These are phyloP conservation scores for Physaria fendleri DNA, from an alignment of 345 rosid genomes.

Conservation along the genomic window DNA sequence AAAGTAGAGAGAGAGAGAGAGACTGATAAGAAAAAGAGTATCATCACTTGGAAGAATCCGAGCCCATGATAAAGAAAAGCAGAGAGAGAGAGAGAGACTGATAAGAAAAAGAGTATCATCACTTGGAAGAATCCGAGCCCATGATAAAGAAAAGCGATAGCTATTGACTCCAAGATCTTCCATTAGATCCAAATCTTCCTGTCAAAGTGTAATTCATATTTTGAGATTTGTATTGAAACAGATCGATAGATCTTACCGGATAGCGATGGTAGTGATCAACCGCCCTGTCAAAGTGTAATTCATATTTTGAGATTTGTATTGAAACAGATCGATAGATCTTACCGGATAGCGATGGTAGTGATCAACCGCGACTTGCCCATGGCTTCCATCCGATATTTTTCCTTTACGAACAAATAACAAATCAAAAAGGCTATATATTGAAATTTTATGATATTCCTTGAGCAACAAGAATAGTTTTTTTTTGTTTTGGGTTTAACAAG, in stretches of 20 bases:
- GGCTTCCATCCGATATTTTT: constrained; percentile 51
- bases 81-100: too few species aligned
- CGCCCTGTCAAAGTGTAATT: too few species aligned
- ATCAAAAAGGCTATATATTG: neutral
- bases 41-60: constrained; percentile 66
- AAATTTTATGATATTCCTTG: neutral
- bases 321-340: neutral
- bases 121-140: constrained; percentile 81
- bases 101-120: neutral
- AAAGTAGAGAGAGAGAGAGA: neutral
- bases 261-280: constrained; percentile 69
- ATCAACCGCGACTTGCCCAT: constrained; percentile 60
- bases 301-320: neutral
- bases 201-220: neutral
- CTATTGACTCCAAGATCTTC: constrained; percentile 51
- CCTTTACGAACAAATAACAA: constrained; percentile 29
- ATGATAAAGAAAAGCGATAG: constrained; percentile 71
- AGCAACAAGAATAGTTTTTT: constrained; percentile 17
- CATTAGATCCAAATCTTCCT: constrained; percentile 33
- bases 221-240: neutral
- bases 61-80: constrained; percentile 79
- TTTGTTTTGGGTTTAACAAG: too few species aligned
- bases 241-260: constrained; percentile 26
- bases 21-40: neutral
- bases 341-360: constrained; percentile 66